Evolutionary conservation across 148 eudicot species (phyloP), one percentile per base, ranked within the genome.

Genomic region (Limonium bicolor): DNA sequence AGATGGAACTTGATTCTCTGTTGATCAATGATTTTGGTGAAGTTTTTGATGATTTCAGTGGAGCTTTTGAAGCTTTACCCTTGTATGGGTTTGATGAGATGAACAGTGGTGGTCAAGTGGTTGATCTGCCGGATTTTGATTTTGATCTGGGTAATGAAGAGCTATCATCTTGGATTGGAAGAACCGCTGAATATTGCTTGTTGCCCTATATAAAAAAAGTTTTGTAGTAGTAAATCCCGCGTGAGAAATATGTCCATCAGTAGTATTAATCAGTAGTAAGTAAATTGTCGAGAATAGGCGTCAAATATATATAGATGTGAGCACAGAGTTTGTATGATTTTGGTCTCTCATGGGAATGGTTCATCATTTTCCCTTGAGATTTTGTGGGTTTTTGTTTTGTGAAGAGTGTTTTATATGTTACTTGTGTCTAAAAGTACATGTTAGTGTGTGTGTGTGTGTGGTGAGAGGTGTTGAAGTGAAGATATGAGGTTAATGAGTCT

Each of bases 141-240:
- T 70, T 82, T 19, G 82, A 76, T 47, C 59, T 81, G 5, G 73
- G 72, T 8, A 62, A 52, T 1, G 92, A 77, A 20, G 83, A 73
- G 4, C 54, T 76, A 17, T 15, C n/a, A n/a, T n/a, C 65, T 12
- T 73, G 63, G 70, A 73, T 71, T 21, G 87, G n/a, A 68, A 46
- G 64, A 69, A 63, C 68, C 88, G 44, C 62, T 67, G 47, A 80
- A 71, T 54, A 56, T 84, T 27, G 74, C 90, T 26, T 78, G 96
- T 72, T 86, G 96, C 61, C 68, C 57, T 19, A 10, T 41, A 11
- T n/a, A n/a, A n/a, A n/a, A n/a, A n/a, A n/a, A n/a, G n/a, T n/a
- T n/a, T n/a, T n/a, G n/a, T n/a, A n/a, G n/a, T n/a, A n/a, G n/a
- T n/a, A n/a, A n/a, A n/a, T n/a, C n/a, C n/a, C n/a, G n/a, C n/a